A percentile compares a stretch with the other conserved stretches of the same genome.
Conservation (phyloP, 106 monocot genomes). For the Iris macrosiphon region DNA sequence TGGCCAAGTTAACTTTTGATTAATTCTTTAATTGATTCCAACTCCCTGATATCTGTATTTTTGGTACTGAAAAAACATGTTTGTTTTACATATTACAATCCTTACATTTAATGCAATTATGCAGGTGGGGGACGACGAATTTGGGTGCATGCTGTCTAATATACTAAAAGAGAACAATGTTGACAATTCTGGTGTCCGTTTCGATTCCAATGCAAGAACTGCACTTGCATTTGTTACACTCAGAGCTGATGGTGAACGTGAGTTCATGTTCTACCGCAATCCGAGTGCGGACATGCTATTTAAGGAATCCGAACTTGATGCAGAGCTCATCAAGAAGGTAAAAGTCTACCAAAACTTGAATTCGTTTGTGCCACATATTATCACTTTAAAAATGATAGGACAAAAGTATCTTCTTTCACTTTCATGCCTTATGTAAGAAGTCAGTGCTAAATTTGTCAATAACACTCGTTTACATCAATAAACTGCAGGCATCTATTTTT, state of each 20-base stretch:
- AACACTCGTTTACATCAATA: too few relatives aligned
- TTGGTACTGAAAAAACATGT: background rate
- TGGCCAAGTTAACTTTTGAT: too few relatives aligned
- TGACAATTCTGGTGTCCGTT: conserved; percentile 16
- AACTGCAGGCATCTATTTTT: conserved; percentile 18
- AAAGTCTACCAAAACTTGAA: too few relatives aligned
- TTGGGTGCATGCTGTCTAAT: conserved; percentile 22
- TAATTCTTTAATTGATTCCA: too few relatives aligned
- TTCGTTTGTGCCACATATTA: background rate
- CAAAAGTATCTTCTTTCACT: too few relatives aligned
- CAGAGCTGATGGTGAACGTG: conserved; percentile 18
- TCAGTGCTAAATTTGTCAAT: too few relatives aligned
- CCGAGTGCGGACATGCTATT: conserved; percentile 36
- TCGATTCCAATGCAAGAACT: conserved; percentile 19
- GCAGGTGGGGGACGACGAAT: conserved; percentile 29
- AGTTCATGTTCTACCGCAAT: conserved; percentile 40
- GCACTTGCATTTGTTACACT: conserved; percentile 36
- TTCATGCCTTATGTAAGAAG: too few relatives aligned
- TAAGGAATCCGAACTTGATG: conserved; percentile 14
- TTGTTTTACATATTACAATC: background rate
- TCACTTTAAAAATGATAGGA: too few relatives aligned
- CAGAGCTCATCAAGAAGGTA: conserved; percentile 17
- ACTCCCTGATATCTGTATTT: too few relatives aligned
- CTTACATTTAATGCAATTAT: background rate
- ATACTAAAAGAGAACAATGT: conserved; percentile 21